These are phyloP conservation scores for Eudorina sp. DNA, from an alignment of 139 green algal species.

Conservation along the genomic window DNA sequence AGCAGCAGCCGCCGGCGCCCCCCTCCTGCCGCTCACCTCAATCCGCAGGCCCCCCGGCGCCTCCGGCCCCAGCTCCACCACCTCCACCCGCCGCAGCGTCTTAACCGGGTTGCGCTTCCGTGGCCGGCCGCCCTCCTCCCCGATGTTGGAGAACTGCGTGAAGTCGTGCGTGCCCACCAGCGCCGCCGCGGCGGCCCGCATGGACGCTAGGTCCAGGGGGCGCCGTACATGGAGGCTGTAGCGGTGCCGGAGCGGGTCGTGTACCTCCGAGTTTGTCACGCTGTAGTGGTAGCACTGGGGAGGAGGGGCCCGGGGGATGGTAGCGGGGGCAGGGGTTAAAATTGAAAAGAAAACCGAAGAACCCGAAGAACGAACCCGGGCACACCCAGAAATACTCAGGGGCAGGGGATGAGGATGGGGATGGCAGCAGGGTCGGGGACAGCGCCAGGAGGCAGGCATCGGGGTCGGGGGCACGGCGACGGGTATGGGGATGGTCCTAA, in stretches of 20 bases:
- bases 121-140: constrained; percentile 11
- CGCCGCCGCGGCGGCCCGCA: constrained; percentile 62
- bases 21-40: constrained; percentile 10
- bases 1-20: too few species aligned
- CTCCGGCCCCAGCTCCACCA: constrained; percentile 54
- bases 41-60: constrained; percentile 12
- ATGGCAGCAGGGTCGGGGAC: too few species aligned
- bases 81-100: constrained; percentile 68
- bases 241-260: constrained; percentile 62
- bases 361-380: too few species aligned
- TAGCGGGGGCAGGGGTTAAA: background rate
- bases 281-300: constrained; percentile 78
- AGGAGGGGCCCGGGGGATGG: background rate
- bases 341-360: background rate
- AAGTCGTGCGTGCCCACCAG: constrained; percentile 85
- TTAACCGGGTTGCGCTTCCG: constrained; percentile 68
- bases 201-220: constrained; percentile 62
- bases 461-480: too few species aligned
- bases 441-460: too few species aligned
- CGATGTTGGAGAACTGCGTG: constrained; percentile 74
- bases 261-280: constrained; percentile 55
- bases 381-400: too few species aligned
- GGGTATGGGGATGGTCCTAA: too few species aligned
- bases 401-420: too few species aligned
- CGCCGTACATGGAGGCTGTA: constrained; percentile 53